Evolutionary conservation across 2,329 filamentous ascomycete genomes (phyloP).

Genomic region (Arthrobotrys musiformis): DNA sequence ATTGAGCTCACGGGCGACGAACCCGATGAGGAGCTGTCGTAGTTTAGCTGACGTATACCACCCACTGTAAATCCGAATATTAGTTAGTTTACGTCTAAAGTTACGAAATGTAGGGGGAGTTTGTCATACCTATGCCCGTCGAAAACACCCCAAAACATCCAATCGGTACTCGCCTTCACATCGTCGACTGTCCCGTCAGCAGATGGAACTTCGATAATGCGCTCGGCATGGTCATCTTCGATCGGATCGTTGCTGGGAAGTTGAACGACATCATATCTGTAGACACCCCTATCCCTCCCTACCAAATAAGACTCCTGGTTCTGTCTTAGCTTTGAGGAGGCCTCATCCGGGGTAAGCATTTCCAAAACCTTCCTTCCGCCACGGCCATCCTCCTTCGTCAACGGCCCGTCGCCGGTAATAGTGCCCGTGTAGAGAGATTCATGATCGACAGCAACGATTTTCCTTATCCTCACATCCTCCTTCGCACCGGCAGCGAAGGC

Average conservation of each 20-base stretch:
- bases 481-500: slow-evolving; percentile 60
- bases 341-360: slow-evolving; percentile 96
- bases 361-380: slow-evolving; percentile 78
- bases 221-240: slow-evolving; percentile 97
- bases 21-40: slow-evolving; percentile 89
- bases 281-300: slow-evolving; percentile 86
- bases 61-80: slow-evolving; percentile 69
- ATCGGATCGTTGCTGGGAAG: slow-evolving; percentile 97
- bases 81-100: slow-evolving; percentile 56
- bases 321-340: slow-evolving; percentile 85
- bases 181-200: slow-evolving; percentile 69
- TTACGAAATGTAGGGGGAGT: slow-evolving; percentile 59
- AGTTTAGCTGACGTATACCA: slow-evolving; percentile 98
- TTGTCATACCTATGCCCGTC: slow-evolving; percentile 89
- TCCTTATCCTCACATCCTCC: slow-evolving; percentile 64
- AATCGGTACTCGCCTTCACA: slow-evolving; percentile 75
- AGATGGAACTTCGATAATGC: slow-evolving; percentile 89
- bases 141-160: slow-evolving; percentile 99
- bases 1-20: slow-evolving; percentile 92
- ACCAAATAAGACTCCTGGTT: slow-evolving; percentile 93
- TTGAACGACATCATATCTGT: slow-evolving; percentile 94
- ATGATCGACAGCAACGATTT: slow-evolving; percentile 85
- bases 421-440: slow-evolving; percentile 90
- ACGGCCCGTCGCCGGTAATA: slow-evolving; percentile 83
- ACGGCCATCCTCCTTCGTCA: slow-evolving; percentile 87